These are phyloP conservation scores for Rhodotorula graminis DNA, from an alignment of 768 basidiomycete genomes.

Conservation along the genomic window DNA sequence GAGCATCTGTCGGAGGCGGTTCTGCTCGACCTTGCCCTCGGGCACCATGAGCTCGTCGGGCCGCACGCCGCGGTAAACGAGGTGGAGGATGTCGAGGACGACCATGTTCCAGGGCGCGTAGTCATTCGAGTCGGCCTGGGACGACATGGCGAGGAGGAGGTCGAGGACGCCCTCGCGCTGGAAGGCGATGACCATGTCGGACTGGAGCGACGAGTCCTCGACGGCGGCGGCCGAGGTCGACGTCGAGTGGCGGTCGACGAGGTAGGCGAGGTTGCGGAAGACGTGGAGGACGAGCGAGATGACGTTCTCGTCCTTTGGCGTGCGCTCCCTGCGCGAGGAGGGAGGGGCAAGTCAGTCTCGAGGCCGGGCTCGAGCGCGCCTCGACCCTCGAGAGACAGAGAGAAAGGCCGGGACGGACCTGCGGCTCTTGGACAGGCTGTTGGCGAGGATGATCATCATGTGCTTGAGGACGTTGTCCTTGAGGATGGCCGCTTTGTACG, in stretches of 20 bases:
- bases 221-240: slow-evolving; percentile 70
- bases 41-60: slow-evolving; percentile 53
- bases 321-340: slow-evolving; percentile 54
- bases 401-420: slow-evolving; percentile 46
- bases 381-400: not conserved
- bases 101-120: slow-evolving; percentile 83
- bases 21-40: slow-evolving; percentile 35
- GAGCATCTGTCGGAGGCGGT: slow-evolving; percentile 65
- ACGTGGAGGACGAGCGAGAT: slow-evolving; percentile 83
- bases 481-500: slow-evolving; percentile 80
- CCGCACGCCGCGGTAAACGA: slow-evolving; percentile 74
- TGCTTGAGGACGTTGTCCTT: slow-evolving; percentile 19
- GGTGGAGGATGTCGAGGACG: slow-evolving; percentile 85
- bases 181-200: slow-evolving; percentile 65
- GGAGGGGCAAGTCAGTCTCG: not conserved
- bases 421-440: slow-evolving; percentile 57
- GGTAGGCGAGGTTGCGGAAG: slow-evolving; percentile 87
- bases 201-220: slow-evolving; percentile 70
- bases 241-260: slow-evolving; percentile 75
- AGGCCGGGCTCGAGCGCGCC: not conserved
- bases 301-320: slow-evolving; percentile 74
- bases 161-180: slow-evolving; percentile 68
- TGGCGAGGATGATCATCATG: slow-evolving; percentile 63
- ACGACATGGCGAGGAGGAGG: slow-evolving; percentile 76
- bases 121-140: slow-evolving; percentile 71